Conservation (phyloP, 1,139 yeast species). For the Scheffersomyces parashehatae region DNA sequence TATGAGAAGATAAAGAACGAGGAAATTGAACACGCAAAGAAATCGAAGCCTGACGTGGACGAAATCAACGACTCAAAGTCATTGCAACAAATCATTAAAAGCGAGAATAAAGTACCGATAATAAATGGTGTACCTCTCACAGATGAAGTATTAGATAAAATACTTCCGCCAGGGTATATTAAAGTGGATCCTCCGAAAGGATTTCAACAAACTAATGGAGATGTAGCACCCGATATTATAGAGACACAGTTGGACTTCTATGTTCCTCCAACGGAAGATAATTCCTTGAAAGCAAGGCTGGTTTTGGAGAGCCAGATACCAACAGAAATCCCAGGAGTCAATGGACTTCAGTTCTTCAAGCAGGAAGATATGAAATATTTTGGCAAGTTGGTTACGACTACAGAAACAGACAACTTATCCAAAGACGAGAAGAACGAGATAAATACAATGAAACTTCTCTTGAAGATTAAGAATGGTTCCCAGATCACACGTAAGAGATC, state of each 20-base stretch:
- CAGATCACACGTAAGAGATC: conserved; percentile 70
- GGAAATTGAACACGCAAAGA: conserved; percentile 13
- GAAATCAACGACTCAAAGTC: neutral
- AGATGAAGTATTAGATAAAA: conserved; percentile 48
- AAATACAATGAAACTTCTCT: conserved; percentile 60
- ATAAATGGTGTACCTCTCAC: conserved; percentile 50
- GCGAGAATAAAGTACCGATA: conserved; percentile 35
- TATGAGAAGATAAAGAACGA: conserved; percentile 16
- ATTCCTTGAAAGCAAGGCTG: conserved; percentile 14
- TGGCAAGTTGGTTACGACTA: conserved; percentile 53
- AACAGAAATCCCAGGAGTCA: conserved; percentile 62
- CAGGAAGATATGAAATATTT: conserved; percentile 75
- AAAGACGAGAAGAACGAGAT: conserved; percentile 60
- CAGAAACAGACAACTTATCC: conserved; percentile 32
- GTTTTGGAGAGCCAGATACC: conserved; percentile 36
- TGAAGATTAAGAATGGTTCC: conserved; percentile 77
- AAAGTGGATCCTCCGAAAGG: conserved; percentile 50
- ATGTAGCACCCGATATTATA: conserved; percentile 32
- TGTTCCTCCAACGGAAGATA: conserved; percentile 21
- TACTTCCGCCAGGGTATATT: conserved; percentile 58
- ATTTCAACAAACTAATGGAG: conserved; percentile 34
- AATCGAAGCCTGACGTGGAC: conserved; percentile 15
- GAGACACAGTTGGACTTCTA: conserved; percentile 26
- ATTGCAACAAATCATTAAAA: conserved; percentile 2
- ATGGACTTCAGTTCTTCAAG: conserved; percentile 61